Evolutionary conservation across 176 grass and related monocot species (phyloP), one percentile per base, ranked within the genome.

Genomic region (Hyparrhenia diplandra): DNA sequence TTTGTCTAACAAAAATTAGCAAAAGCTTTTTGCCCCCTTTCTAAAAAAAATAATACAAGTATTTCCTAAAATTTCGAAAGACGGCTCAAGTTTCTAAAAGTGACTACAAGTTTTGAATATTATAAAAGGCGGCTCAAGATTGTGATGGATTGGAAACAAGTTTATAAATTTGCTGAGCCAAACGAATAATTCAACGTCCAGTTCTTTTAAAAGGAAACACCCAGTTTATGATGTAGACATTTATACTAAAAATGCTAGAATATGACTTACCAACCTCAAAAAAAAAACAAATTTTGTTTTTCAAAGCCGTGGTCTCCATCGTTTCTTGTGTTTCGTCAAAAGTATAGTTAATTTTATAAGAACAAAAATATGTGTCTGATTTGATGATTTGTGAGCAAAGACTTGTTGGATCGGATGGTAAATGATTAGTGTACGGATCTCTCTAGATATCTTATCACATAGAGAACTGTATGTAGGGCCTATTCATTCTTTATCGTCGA

Each of bases 301-400:
- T 20, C 6, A 18, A 14, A 29, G 13, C 20, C 17, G 25, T 88
- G 49, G 29, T 62, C 51, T 74, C 41, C 69, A 62, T 21, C 61
- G 32, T 21, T 54, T 52, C 6, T 51, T 69, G 18, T 64, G 36
- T 62, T 41, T 25, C 59, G 46, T 80, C 23, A 64, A 43, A 75
- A 45, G 3, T 68, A 12, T 11, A 12, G 7, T 25, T 36, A n/a
- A 66, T 66, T 29, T 23, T 12, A 13, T 18, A 61, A 13, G 36
- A 32, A 2, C 21, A 42, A 8, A 14, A 8, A n/a, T n/a, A n/a
- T n/a, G 42, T n/a, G 31, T 42, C 5, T 39, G 71, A 73, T 73
- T 25, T 73, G 66, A 36, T 78, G 55, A 72, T 82, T 71, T 82
- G 45, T 77, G 59, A 82, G 66, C 73, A 73, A 18, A 59, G 17